Conservation (phyloP, 2,329 filamentous ascomycete species). For the Juglanconis juglandina region DNA sequence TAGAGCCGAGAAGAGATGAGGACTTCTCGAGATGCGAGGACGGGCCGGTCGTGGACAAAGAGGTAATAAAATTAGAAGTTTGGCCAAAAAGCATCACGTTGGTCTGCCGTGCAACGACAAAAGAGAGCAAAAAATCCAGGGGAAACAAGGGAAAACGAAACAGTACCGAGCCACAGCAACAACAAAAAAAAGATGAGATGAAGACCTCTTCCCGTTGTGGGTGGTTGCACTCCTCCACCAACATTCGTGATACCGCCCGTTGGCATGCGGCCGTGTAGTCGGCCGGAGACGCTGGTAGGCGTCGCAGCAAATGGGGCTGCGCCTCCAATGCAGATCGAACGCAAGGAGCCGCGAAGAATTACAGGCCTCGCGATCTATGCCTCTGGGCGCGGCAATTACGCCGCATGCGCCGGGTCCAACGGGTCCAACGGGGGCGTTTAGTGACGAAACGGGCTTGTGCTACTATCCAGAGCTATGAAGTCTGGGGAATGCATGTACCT, state of each 20-base stretch:
- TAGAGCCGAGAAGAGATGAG: background rate
- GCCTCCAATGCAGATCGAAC: background rate
- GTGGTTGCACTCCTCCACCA: background rate
- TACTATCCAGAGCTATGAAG: background rate
- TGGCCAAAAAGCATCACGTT: background rate
- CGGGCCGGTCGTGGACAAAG: background rate
- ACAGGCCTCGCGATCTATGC: background rate
- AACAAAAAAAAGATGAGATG: background rate
- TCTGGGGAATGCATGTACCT: background rate
- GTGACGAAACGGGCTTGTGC: background rate
- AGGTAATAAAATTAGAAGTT: background rate
- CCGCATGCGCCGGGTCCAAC: too few relatives aligned
- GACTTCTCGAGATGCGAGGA: background rate
- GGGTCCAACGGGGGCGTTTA: too few relatives aligned
- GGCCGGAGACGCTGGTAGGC: background rate
- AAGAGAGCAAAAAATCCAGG: background rate
- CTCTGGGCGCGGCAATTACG: background rate
- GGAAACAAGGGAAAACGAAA: background rate
- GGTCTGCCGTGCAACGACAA: background rate
- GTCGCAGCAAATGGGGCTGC: background rate
- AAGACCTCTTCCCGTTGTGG: background rate
- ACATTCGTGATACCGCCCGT: background rate
- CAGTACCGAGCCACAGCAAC: background rate
- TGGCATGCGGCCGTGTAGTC: background rate
- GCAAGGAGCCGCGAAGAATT: background rate